Evolutionary conservation across 2,329 filamentous ascomycete species (phyloP).

Genomic region (Daldinia sp.): DNA sequence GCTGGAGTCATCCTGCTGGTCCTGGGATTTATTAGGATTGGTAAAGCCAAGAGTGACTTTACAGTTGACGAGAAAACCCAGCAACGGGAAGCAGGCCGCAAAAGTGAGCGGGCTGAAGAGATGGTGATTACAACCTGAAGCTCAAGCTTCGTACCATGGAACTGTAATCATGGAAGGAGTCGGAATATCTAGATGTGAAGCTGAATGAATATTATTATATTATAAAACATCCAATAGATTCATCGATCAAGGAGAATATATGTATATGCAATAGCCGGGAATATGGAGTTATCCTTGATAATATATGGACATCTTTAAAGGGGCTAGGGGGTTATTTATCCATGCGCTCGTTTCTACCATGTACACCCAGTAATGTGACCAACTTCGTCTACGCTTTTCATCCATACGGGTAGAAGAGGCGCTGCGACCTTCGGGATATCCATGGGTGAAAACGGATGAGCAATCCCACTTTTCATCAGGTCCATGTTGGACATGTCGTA

Average conservation of each 20-base stretch:
- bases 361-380: neutral
- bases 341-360: neutral
- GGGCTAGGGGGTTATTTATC: neutral
- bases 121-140: neutral
- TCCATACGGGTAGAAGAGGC: neutral
- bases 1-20: conserved; percentile 23
- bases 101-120: neutral
- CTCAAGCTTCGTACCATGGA: neutral
- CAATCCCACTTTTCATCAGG: conserved; percentile 4
- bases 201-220: too few relatives aligned
- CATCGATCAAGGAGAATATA: too few relatives aligned
- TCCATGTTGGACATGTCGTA: conserved; percentile 13
- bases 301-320: neutral
- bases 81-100: neutral
- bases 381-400: neutral
- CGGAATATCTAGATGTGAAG: too few relatives aligned
- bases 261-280: too few relatives aligned
- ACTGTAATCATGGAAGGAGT: too few relatives aligned
- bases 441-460: conserved; percentile 1
- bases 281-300: too few relatives aligned
- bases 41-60: conserved; percentile 62
- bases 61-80: conserved; percentile 59
- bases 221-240: too few relatives aligned
- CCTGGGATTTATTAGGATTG: conserved; percentile 62
- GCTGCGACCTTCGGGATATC: neutral